Evolutionary conservation across 805 yeast genomes (phyloP).

Genomic region (Diddensiella caesifluorescens): DNA sequence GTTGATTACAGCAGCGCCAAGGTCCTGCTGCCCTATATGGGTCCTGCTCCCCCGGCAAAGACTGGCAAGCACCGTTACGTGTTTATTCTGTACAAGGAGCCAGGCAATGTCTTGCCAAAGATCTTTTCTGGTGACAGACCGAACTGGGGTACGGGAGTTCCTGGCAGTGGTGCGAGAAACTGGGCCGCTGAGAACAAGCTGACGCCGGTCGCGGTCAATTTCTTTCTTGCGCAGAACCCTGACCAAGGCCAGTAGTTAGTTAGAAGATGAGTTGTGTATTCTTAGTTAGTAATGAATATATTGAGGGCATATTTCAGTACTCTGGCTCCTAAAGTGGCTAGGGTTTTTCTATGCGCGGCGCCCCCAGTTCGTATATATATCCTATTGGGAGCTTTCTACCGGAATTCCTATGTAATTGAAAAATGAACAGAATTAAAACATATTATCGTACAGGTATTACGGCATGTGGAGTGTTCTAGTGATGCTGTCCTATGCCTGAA

Average conservation of each 20-base stretch:
- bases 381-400: neutral
- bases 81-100: constrained; percentile 64
- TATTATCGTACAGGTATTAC: no score
- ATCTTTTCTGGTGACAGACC: constrained; percentile 49
- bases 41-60: constrained; percentile 87
- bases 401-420: neutral
- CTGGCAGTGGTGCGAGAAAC: constrained; percentile 70
- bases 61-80: constrained; percentile 88
- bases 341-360: no score
- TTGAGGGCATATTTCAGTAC: no score
- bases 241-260: no score
- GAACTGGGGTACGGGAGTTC: constrained; percentile 81
- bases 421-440: neutral
- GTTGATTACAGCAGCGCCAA: constrained; percentile 20
- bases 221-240: constrained; percentile 65
- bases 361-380: no score
- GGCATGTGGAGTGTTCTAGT: neutral
- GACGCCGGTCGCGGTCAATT: constrained; percentile 66
- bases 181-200: constrained; percentile 64
- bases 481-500: constrained; percentile 8
- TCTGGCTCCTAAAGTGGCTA: no score
- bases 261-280: no score
- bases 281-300: no score
- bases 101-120: constrained; percentile 29
- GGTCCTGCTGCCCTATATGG: constrained; percentile 46